phyloP scores from a whole-genome alignment of 1,139 yeast species.

The Eremothecium sinecaudum region DNA sequence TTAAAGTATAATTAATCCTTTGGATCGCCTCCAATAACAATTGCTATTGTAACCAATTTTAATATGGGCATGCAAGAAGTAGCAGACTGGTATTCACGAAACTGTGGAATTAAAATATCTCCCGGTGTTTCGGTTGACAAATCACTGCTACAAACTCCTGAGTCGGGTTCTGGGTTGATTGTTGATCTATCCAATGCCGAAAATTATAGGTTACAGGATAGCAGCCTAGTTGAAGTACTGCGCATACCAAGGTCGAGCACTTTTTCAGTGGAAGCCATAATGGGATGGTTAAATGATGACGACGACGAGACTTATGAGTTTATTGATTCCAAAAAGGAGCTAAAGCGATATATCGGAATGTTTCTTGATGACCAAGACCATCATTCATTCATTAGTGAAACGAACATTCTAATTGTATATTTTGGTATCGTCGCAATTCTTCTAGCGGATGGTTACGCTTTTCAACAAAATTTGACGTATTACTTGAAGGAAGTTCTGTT shows the following conservation, averaged over 20 bases:
- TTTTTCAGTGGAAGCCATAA: slow-evolving; percentile 31
- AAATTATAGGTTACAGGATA: slow-evolving; percentile 8
- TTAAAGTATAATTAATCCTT: no score
- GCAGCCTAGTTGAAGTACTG: slow-evolving; percentile 29
- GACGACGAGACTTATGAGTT: slow-evolving; percentile 18
- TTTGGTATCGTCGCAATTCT: slow-evolving; percentile 18
- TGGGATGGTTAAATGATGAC: slow-evolving; percentile 12
- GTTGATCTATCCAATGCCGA: slow-evolving; percentile 15
- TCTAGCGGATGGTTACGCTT: slow-evolving; percentile 10
- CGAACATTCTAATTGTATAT: slow-evolving; percentile 14
- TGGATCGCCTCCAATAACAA: no score
- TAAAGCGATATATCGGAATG: slow-evolving; percentile 15
- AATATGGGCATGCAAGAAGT: slow-evolving; percentile 9
- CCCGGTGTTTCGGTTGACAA: slow-evolving; percentile 9
- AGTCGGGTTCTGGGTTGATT: slow-evolving; percentile 30
- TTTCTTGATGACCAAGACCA: slow-evolving; percentile 11
- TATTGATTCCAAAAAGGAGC: slow-evolving; percentile 19
- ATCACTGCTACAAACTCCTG: slow-evolving; percentile 10
- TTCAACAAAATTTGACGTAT: slow-evolving; percentile 14
- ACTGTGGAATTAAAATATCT: slow-evolving; percentile 9
- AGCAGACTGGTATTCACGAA: slow-evolving; percentile 9
- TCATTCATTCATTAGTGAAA: slow-evolving; percentile 11
- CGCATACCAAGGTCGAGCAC: slow-evolving; percentile 33
- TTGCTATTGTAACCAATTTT: no score
- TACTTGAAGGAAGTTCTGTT: slow-evolving; percentile 22